phyloP scores from a whole-genome alignment of 176 grass and related monocot species.

The Tuctoria greenei region DNA sequence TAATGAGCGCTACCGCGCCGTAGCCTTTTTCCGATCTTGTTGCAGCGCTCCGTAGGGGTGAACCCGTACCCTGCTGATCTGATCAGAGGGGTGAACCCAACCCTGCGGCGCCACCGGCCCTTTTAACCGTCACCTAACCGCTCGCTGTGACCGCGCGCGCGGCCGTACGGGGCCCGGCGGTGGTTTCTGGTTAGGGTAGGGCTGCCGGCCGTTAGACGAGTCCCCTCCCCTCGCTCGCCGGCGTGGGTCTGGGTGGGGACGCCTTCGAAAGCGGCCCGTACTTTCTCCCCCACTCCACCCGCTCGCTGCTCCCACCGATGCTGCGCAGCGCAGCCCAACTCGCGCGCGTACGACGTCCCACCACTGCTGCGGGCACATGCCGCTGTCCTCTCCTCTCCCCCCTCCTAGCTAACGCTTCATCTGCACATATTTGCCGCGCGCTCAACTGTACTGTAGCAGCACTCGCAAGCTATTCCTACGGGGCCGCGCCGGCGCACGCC shows the following conservation, averaged over 20 bases:
- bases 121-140: conserved; percentile 46
- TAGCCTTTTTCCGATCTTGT: conserved; percentile 42
- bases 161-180: conserved; percentile 13
- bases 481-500: too few species aligned
- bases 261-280: conserved; percentile 49
- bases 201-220: conserved; percentile 44
- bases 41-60: conserved; percentile 30
- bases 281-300: conserved; percentile 39
- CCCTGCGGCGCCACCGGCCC: neutral
- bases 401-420: neutral
- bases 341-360: neutral
- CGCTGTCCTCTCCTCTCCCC: neutral
- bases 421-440: neutral
- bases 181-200: conserved; percentile 29
- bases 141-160: conserved; percentile 19
- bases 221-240: neutral
- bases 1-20: neutral
- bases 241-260: conserved; percentile 32
- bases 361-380: conserved; percentile 28
- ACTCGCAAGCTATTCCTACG: too few species aligned
- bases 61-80: neutral
- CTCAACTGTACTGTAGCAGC: neutral
- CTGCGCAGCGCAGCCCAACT: neutral
- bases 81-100: too few species aligned
- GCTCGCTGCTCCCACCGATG: conserved; percentile 16